Conservation (phyloP, 2,329 filamentous ascomycete genomes). For the Karstenula rhodostoma region DNA sequence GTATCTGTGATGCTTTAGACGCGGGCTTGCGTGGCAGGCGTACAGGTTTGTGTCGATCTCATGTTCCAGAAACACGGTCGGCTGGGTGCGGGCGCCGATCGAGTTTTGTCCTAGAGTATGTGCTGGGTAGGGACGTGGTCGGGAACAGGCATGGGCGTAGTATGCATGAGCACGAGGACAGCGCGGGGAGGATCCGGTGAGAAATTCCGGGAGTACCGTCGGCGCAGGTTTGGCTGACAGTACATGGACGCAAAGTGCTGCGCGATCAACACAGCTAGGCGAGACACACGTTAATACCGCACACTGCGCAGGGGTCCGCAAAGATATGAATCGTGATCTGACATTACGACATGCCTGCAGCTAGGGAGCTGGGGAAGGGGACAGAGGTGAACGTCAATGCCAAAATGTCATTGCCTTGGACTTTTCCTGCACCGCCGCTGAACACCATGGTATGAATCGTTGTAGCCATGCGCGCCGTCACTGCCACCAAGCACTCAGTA, state of each 20-base stretch:
- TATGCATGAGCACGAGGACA: constrained; percentile 11
- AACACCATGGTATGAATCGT: constrained; percentile 44
- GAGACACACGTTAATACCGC: neutral
- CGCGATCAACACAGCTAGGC: neutral
- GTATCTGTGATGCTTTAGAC: neutral
- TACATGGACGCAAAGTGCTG: neutral
- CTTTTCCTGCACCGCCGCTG: constrained; percentile 45
- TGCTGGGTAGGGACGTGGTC: neutral
- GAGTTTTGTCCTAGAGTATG: neutral
- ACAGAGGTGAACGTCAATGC: constrained; percentile 31
- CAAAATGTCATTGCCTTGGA: constrained; percentile 45
- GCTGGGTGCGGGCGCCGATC: neutral
- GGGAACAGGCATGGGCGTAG: neutral
- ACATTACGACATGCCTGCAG: constrained; percentile 6
- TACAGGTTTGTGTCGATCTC: neutral
- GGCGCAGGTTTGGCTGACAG: neutral
- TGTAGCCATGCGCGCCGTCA: constrained; percentile 48
- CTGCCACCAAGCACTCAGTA: constrained; percentile 41
- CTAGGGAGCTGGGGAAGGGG: neutral
- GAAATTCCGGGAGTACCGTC: neutral
- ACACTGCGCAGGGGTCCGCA: neutral
- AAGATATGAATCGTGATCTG: constrained; percentile 6
- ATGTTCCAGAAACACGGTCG: neutral
- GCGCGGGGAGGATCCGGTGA: neutral
- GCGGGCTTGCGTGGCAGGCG: constrained; percentile 10